phyloP scores from a whole-genome alignment of 1,284 basidiomycete species.

The Sphaerobolus stellatus region DNA sequence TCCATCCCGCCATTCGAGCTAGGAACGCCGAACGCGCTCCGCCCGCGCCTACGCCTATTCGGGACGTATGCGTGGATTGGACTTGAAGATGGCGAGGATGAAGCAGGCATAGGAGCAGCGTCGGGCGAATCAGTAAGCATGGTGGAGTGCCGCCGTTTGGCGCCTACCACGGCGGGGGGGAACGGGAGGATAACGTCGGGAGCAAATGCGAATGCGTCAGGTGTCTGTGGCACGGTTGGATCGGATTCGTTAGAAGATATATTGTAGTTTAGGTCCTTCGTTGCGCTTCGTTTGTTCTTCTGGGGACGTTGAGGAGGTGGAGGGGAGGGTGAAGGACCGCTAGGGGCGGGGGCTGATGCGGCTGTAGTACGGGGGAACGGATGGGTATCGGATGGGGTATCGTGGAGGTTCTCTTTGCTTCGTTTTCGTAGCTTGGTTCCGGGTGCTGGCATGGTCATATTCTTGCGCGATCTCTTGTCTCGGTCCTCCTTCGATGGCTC shows the following conservation, averaged over 20 bases:
- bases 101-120: conserved; percentile 9
- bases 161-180: conserved; percentile 24
- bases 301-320: conserved; percentile 1
- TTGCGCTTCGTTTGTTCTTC: conserved; percentile 1
- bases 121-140: conserved; percentile 28
- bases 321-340: conserved; percentile 13
- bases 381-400: conserved; percentile 22
- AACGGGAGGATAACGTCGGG: conserved; percentile 6
- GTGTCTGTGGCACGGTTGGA: not conserved
- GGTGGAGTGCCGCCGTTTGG: conserved; percentile 39
- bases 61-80: conserved; percentile 5
- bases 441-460: not conserved
- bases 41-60: conserved; percentile 23
- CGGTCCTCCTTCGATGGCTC: conserved; percentile 9
- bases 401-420: conserved; percentile 17
- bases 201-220: conserved; percentile 5
- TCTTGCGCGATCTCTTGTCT: conserved; percentile 6
- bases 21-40: conserved; percentile 13
- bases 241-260: not conserved
- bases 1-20: conserved; percentile 14
- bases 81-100: conserved; percentile 2
- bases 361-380: conserved; percentile 28
- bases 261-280: not conserved
- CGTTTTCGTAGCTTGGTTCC: conserved; percentile 1
- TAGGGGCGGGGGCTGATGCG: conserved; percentile 22